phyloP scores from a whole-genome alignment of 345 rosid genomes.

The Eucalyptus albens region DNA sequence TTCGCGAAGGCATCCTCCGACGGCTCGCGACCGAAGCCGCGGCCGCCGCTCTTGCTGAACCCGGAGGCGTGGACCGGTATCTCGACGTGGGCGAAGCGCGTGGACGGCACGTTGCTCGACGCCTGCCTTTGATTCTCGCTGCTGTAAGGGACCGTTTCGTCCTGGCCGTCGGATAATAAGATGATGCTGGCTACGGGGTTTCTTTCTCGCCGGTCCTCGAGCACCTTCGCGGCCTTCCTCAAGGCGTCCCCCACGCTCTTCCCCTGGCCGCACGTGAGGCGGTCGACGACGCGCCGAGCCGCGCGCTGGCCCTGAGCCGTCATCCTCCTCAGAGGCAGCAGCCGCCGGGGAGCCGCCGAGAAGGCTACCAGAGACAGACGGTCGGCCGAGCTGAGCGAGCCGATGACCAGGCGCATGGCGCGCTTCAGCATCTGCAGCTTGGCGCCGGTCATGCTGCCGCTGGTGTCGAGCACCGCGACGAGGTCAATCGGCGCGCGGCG shows the following conservation, averaged over 20 bases:
- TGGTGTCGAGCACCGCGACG: slow-evolving; percentile 57
- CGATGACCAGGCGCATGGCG: slow-evolving; percentile 51
- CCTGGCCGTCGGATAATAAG: slow-evolving; percentile 53
- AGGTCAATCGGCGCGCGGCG: slow-evolving; percentile 72
- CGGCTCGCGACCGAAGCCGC: slow-evolving; percentile 39
- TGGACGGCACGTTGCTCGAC: slow-evolving; percentile 20
- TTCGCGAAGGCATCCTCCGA: slow-evolving; percentile 60
- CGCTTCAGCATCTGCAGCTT: slow-evolving; percentile 70
- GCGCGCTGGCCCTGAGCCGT: slow-evolving; percentile 58
- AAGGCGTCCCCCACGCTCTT: slow-evolving; percentile 45
- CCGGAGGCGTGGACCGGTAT: slow-evolving; percentile 56
- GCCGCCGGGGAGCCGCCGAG: slow-evolving; percentile 42
- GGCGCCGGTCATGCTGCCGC: slow-evolving; percentile 46
- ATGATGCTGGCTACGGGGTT: slow-evolving; percentile 69
- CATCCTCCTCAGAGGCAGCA: slow-evolving; percentile 67
- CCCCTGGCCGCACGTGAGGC: slow-evolving; percentile 48
- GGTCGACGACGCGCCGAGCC: slow-evolving; percentile 47
- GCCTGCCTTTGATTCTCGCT: slow-evolving; percentile 3
- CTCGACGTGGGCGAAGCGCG: slow-evolving; percentile 66
- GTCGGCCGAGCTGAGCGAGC: slow-evolving; percentile 58
- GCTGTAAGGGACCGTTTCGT: slow-evolving; percentile 8
- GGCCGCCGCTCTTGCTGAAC: slow-evolving; percentile 39
- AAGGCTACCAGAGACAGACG: slow-evolving; percentile 70
- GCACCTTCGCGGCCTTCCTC: slow-evolving; percentile 71
- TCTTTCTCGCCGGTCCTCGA: slow-evolving; percentile 70